phyloP scores from a whole-genome alignment of 2,329 filamentous ascomycete species.

The Myriosclerotinia scirpicola region DNA sequence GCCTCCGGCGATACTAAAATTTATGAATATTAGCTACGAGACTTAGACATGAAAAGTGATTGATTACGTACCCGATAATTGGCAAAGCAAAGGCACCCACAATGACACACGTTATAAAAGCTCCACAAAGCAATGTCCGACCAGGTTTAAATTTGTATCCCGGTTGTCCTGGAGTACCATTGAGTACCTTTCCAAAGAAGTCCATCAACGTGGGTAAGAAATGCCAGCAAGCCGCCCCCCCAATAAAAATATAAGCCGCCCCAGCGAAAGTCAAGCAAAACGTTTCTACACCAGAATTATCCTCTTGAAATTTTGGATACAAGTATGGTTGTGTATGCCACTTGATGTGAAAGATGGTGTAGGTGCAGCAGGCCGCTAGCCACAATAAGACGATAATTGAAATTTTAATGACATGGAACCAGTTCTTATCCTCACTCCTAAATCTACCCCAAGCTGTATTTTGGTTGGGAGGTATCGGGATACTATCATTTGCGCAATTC shows the following conservation, averaged over 20 bases:
- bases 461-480: background rate
- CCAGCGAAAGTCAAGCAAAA: background rate
- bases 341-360: conserved; percentile 10
- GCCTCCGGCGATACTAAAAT: conserved; percentile 16
- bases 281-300: accelerated
- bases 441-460: conserved; percentile 24
- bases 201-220: accelerated
- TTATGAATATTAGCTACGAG: background rate
- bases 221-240: background rate
- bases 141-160: too few species aligned
- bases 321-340: conserved; percentile 24
- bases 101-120: background rate
- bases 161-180: background rate
- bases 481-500: conserved; percentile 1
- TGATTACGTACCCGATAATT: conserved; percentile 22
- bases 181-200: background rate
- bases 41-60: too few species aligned
- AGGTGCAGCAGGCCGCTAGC: background rate
- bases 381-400: background rate
- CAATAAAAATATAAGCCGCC: background rate
- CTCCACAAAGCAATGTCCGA: background rate
- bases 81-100: conserved; percentile 3
- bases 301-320: conserved; percentile 9
- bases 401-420: background rate
- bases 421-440: background rate